Conservation (phyloP, 345 rosid species). For the Trapa incisa region DNA sequence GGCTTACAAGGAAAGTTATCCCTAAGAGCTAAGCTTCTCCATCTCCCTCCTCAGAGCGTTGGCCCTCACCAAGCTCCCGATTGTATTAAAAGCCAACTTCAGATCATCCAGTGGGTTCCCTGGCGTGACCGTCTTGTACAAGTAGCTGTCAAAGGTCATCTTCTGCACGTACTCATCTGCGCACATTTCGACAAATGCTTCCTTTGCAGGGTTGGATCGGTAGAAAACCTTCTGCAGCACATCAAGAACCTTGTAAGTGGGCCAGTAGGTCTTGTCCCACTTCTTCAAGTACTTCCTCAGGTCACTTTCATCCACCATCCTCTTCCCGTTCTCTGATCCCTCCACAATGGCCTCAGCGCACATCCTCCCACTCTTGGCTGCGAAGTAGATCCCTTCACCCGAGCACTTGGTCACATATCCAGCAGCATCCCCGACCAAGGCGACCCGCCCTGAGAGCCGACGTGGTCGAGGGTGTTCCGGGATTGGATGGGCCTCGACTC, state of each 20-base stretch:
- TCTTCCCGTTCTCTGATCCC: conserved; percentile 71
- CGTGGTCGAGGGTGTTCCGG: conserved; percentile 86
- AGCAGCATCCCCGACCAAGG: conserved; percentile 82
- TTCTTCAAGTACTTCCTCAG: conserved; percentile 86
- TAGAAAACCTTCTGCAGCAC: conserved; percentile 80
- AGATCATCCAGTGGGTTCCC: conserved; percentile 80
- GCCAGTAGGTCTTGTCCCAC: conserved; percentile 94
- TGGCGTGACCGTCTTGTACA: conserved; percentile 71
- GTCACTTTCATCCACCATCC: conserved; percentile 78
- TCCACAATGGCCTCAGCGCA: conserved; percentile 86
- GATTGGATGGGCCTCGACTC: conserved; percentile 90
- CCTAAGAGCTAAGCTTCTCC: conserved; percentile 53
- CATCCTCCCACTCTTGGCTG: conserved; percentile 93
- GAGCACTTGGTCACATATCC: conserved; percentile 93
- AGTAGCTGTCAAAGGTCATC: conserved; percentile 89
- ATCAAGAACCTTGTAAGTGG: conserved; percentile 83
- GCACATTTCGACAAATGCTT: conserved; percentile 92
- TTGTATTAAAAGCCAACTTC: conserved; percentile 81
- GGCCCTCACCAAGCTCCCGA: conserved; percentile 92
- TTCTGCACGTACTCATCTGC: conserved; percentile 85
- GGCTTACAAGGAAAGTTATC: neutral
- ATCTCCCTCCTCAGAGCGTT: conserved; percentile 82
- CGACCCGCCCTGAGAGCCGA: conserved; percentile 51
- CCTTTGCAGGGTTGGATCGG: conserved; percentile 82
- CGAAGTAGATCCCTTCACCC: conserved; percentile 83